Evolutionary conservation across 208 protist species (phyloP).

Genomic region (Leishmania turanica): DNA sequence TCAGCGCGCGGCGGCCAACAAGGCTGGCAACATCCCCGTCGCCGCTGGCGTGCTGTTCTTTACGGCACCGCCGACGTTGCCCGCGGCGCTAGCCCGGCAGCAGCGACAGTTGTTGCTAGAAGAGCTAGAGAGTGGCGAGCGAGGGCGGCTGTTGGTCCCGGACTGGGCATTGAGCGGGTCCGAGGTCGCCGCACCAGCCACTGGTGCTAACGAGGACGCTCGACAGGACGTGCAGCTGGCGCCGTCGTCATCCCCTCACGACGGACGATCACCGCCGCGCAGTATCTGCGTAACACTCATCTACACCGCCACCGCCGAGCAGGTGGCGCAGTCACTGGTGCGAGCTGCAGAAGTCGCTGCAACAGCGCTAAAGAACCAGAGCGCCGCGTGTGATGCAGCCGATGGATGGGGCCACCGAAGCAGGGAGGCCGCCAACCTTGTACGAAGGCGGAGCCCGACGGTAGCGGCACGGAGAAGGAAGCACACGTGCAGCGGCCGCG

Average conservation of each 20-base stretch:
- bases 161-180: slow-evolving; percentile 14
- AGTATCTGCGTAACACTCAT: slow-evolving; percentile 33
- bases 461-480: neutral
- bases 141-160: slow-evolving; percentile 9
- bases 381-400: neutral
- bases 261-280: neutral
- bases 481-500: neutral
- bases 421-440: neutral
- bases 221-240: neutral
- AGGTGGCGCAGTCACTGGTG: slow-evolving; percentile 21
- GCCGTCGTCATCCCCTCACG: neutral
- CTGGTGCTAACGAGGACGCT: neutral
- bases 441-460: neutral
- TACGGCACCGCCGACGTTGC: slow-evolving; percentile 19
- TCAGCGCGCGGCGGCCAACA: slow-evolving; percentile 15
- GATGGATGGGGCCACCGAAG: neutral
- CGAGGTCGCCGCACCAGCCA: neutral
- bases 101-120: neutral
- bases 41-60: slow-evolving; percentile 29
- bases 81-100: slow-evolving; percentile 6
- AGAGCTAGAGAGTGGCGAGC: slow-evolving; percentile 1
- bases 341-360: neutral
- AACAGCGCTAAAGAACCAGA: neutral
- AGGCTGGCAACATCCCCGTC: slow-evolving; percentile 16
- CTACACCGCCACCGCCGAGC: slow-evolving; percentile 31